Percentiles rank a stretch among this genome's conserved stretches.
These are phyloP conservation scores for Coemansia guatemalensis DNA, from an alignment of 192 early-diverging fungal species.

Conservation along the genomic window DNA sequence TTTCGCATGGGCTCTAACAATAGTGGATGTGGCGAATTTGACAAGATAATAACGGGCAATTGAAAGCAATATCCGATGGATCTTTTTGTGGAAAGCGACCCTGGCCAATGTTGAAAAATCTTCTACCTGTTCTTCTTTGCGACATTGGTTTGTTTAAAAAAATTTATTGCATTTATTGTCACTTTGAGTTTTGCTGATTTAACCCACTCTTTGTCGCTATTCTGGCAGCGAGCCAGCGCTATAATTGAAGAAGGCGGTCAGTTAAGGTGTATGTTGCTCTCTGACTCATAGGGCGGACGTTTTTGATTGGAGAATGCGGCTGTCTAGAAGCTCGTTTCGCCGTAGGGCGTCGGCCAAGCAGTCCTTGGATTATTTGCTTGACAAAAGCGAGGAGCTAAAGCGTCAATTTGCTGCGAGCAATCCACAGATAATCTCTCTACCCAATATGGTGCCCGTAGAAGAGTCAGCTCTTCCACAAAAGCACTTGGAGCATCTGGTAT, in stretches of 20 bases:
- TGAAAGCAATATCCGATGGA: neutral
- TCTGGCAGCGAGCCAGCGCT: neutral
- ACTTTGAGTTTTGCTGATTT: neutral
- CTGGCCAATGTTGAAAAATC: neutral
- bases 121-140: neutral
- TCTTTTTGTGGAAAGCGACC: neutral
- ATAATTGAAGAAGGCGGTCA: neutral
- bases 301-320: slow-evolving; percentile 1
- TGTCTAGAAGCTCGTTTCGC: neutral
- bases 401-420: neutral
- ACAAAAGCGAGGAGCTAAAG: neutral
- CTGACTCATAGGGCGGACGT: neutral
- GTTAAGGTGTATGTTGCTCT: neutral
- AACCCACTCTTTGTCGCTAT: neutral
- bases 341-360: neutral
- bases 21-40: neutral
- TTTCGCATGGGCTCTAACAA: neutral
- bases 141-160: neutral
- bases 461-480: neutral
- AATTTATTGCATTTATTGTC: neutral
- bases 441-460: neutral
- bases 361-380: neutral
- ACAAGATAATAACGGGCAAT: neutral
- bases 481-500: neutral
- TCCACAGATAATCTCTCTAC: slow-evolving; percentile 3